A percentile compares a stretch with the other conserved stretches of the same genome.
These are phyloP conservation scores for Eutypella sp. DNA, from an alignment of 2,329 filamentous ascomycete species.

Conservation along the genomic window DNA sequence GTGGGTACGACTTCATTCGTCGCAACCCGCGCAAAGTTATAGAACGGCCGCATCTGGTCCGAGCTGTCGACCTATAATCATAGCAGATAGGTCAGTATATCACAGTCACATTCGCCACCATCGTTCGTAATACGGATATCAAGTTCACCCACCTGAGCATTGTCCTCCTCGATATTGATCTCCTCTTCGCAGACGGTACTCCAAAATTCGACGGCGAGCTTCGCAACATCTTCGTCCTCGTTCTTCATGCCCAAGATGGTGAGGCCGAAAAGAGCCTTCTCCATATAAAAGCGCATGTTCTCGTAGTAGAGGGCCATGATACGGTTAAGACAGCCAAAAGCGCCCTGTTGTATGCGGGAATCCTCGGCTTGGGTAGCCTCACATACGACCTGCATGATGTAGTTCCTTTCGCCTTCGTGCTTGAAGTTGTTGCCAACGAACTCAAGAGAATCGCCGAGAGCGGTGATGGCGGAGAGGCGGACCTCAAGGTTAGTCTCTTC, in stretches of 20 bases:
- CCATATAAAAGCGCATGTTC: conserved; percentile 99
- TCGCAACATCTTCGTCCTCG: conserved; percentile 94
- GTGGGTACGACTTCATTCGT: conserved; percentile 93
- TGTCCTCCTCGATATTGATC: conserved; percentile 96
- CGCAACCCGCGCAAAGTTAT: conserved; percentile 91
- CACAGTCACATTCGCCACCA: no score
- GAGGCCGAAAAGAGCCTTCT: conserved; percentile 95
- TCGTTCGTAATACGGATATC: no score
- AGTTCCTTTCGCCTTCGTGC: conserved; percentile 97
- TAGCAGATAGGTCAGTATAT: no score
- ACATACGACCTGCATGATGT: conserved; percentile 99
- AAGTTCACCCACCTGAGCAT: conserved; percentile 64
- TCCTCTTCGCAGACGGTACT: conserved; percentile 99
- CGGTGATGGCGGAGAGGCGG: conserved; percentile 85
- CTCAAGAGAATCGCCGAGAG: conserved; percentile 92
- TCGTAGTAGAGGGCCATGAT: conserved; percentile 99
- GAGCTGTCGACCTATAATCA: conserved; percentile 60
- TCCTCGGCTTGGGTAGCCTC: conserved; percentile 95
- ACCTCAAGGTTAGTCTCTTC: conserved; percentile 92
- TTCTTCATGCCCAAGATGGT: conserved; percentile 99
- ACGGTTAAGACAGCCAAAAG: conserved; percentile 94
- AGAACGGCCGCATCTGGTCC: conserved; percentile 83
- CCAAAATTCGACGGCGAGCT: conserved; percentile 98
- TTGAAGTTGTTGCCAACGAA: conserved; percentile 99
- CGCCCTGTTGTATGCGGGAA: conserved; percentile 85